Evolutionary conservation across 1,284 basidiomycete species (phyloP), one percentile per base, ranked within the genome.

Genomic region (Malassezia equina): DNA sequence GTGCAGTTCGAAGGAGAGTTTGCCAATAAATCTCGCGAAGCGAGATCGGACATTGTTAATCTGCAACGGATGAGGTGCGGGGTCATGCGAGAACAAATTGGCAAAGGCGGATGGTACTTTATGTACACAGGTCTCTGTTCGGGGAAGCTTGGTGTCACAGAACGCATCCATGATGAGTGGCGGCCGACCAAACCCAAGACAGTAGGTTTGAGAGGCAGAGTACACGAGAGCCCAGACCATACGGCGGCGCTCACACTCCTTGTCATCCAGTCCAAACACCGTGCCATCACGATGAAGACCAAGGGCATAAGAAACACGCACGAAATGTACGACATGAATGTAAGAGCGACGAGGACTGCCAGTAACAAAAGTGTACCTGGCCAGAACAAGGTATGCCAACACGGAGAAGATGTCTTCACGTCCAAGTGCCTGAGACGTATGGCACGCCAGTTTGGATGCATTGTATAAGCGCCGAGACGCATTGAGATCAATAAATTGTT

Each of bases 211-310:
- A 25, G 71, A 67, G 7, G 59, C 47, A 23, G 62, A 65, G 48
- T 63, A 63, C 46, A 69, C 56, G 15, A 61, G 27, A n/a, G 62
- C 58, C 69, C 69, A 73, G 15, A 69, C 59, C 7, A 60, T 58
- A 12, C 70, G 55, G 9, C 69, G 58, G 4, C 55, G 55, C 32
- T 73, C 67, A 13, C 62, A 63, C 40, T 64, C 63, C 28, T 52
- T 61, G 0, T 52, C 47, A 1, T 58, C 51, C 6, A 71, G 58
- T 3, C 65, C 65, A 11, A 66, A 54, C 36, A 58, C 57, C 19
- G 62, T 55, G 12, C 67, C 69, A 32, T 73, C 69, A 11, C 70
- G 64, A 44, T 73, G 69, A n/a, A 73, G 57, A 2, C 69, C 67
- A 39, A 73, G 63, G 25, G 61, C 60, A 47, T 63, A 63, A 13